phyloP scores from a whole-genome alignment of 139 green algal genomes.

The Chlorella sp. region DNA sequence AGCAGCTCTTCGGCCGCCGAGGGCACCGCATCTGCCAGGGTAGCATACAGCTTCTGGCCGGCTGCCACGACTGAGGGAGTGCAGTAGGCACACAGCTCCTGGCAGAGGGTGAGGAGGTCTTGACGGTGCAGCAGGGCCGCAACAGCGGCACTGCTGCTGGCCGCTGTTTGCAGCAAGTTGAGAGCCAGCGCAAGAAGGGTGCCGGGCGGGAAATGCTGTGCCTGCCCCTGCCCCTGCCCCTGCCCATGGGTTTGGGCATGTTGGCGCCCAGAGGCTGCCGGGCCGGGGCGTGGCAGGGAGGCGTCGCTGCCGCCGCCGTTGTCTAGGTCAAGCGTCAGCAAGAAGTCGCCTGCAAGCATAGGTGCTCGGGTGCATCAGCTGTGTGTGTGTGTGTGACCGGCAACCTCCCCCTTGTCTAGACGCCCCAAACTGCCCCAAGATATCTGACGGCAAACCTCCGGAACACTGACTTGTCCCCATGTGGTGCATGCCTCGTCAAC shows the following conservation, averaged over 20 bases:
- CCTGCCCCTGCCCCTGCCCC: background rate
- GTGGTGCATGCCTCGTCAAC: no score
- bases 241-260: background rate
- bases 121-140: slow-evolving; percentile 20
- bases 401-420: no score
- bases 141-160: background rate
- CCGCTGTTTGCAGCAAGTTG: background rate
- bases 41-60: slow-evolving; percentile 4
- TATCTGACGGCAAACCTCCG: no score
- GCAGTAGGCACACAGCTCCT: slow-evolving; percentile 20
- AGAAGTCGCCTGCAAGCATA: slow-evolving; percentile 39
- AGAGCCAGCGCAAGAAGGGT: slow-evolving; percentile 28
- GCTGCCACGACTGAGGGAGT: slow-evolving; percentile 24
- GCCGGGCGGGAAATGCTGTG: background rate
- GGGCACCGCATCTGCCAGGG: background rate
- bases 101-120: background rate
- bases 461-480: no score
- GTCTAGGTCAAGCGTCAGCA: slow-evolving; percentile 26
- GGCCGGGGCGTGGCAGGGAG: no score
- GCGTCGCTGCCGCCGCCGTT: background rate
- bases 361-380: background rate
- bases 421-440: no score
- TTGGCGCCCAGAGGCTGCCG: background rate
- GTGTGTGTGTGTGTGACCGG: no score
- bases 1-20: slow-evolving; percentile 15